Percentiles rank a stretch among this genome's conserved stretches.
These are phyloP conservation scores for Boletus vinaceobasis DNA, from an alignment of 768 basidiomycete genomes.

Conservation along the genomic window DNA sequence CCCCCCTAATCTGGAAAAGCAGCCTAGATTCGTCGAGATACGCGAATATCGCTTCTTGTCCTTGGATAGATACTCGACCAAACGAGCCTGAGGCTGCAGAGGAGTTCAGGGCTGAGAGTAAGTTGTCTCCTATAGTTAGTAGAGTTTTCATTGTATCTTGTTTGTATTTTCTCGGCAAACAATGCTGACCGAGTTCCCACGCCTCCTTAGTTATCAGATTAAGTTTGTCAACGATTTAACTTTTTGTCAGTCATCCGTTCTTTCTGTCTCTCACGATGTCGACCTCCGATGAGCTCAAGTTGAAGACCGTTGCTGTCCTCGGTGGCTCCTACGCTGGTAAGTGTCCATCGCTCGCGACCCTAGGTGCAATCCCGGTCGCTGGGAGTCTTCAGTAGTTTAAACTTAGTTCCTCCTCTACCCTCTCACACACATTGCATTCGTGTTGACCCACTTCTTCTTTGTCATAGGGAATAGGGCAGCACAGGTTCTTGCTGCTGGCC, in stretches of 20 bases:
- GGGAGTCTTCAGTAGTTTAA: not conserved
- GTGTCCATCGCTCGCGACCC: not conserved
- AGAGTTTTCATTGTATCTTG: not conserved
- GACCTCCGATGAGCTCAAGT: not conserved
- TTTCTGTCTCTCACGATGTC: slow-evolving; percentile 9
- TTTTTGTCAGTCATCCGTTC: not conserved
- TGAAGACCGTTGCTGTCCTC: slow-evolving; percentile 46
- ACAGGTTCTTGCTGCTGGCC: slow-evolving; percentile 43
- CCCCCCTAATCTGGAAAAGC: not conserved
- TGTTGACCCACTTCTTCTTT: not conserved
- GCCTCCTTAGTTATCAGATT: not conserved
- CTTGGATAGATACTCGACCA: not conserved
- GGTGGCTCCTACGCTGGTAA: slow-evolving; percentile 57
- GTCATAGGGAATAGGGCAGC: slow-evolving; percentile 46
- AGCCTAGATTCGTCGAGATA: not conserved
- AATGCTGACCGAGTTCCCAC: not conserved
- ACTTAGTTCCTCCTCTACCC: not conserved
- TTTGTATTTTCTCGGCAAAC: not conserved
- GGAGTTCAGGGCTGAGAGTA: too few relatives aligned
- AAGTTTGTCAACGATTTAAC: not conserved
- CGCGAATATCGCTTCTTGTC: too few relatives aligned
- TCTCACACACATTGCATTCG: not conserved
- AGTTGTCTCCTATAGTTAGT: too few relatives aligned
- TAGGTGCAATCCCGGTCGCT: not conserved
- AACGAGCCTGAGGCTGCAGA: too few relatives aligned